These are phyloP conservation scores for Wallacemonas sp. DNA, from an alignment of 208 protist genomes.

Conservation along the genomic window DNA sequence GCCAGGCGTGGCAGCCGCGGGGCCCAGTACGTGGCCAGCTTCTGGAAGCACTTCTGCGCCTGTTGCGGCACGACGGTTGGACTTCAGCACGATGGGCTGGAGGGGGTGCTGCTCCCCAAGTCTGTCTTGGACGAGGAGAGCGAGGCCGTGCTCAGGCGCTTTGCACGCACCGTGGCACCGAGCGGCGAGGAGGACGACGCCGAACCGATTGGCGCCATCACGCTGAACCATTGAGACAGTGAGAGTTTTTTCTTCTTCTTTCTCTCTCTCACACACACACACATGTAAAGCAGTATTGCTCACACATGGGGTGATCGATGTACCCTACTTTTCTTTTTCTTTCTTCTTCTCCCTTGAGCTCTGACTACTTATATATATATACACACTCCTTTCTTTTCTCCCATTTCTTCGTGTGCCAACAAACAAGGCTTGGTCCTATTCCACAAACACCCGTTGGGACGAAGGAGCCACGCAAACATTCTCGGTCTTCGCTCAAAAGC, in stretches of 20 bases:
- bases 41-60: conserved; percentile 56
- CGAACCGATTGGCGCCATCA: not conserved
- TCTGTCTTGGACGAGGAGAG: conserved; percentile 50
- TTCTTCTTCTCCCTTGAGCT: not conserved
- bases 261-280: no score
- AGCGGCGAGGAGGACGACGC: conserved; percentile 9
- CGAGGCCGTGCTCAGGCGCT: conserved; percentile 43
- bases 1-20: not conserved
- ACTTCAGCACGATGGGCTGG: conserved; percentile 58
- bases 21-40: conserved; percentile 13
- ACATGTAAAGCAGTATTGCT: no score
- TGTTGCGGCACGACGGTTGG: conserved; percentile 59
- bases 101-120: conserved; percentile 64
- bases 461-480: no score
- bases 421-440: no score
- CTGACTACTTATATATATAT: not conserved
- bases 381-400: no score
- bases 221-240: no score
- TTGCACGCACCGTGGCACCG: conserved; percentile 42
- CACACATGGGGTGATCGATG: no score
- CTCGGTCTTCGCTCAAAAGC: no score
- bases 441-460: no score
- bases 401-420: conserved; percentile 2
- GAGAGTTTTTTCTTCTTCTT: no score
- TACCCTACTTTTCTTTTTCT: conserved; percentile 15